Evolutionary conservation across 2,329 filamentous ascomycete species (phyloP).

Genomic region (Aspergillus luchuensis): DNA sequence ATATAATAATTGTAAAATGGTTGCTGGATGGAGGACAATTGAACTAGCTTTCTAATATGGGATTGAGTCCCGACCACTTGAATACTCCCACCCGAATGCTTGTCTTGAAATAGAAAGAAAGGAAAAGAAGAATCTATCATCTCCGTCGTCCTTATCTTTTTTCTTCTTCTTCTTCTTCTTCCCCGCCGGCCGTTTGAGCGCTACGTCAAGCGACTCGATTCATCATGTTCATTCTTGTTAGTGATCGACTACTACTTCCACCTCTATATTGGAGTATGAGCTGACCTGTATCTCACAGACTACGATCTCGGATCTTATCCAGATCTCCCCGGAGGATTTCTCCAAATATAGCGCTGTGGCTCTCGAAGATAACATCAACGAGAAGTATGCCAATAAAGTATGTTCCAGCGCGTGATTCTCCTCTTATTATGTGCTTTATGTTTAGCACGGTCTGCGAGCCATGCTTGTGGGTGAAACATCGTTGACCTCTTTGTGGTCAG

Average conservation of each 20-base stretch:
- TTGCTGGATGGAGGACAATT: not conserved
- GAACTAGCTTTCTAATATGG: constrained; percentile 20
- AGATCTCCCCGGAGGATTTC: constrained; percentile 88
- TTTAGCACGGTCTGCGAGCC: not conserved
- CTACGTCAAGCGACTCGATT: constrained; percentile 2
- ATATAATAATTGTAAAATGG: not conserved
- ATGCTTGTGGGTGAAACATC: not conserved
- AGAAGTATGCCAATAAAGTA: constrained; percentile 93
- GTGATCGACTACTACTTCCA: constrained; percentile 25
- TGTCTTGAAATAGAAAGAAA: constrained; percentile 15
- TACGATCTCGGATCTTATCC: constrained; percentile 90
- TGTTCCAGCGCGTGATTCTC: not conserved
- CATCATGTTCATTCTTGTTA: constrained; percentile 55
- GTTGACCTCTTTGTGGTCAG: constrained; percentile 39
- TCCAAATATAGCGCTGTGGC: constrained; percentile 76
- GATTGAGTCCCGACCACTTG: constrained; percentile 9
- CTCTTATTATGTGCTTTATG: not conserved
- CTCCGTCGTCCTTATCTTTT: too few relatives aligned
- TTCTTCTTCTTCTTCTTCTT: constrained; percentile 2
- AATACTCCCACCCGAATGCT: constrained; percentile 11
- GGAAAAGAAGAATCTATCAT: not conserved
- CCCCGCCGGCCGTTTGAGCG: constrained; percentile 1
- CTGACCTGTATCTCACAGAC: constrained; percentile 59
- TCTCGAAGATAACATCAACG: constrained; percentile 95
- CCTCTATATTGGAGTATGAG: not conserved